These are phyloP conservation scores for Sporobolus alterniflorus DNA, from an alignment of 202 grass and related monocot species.

Conservation along the genomic window DNA sequence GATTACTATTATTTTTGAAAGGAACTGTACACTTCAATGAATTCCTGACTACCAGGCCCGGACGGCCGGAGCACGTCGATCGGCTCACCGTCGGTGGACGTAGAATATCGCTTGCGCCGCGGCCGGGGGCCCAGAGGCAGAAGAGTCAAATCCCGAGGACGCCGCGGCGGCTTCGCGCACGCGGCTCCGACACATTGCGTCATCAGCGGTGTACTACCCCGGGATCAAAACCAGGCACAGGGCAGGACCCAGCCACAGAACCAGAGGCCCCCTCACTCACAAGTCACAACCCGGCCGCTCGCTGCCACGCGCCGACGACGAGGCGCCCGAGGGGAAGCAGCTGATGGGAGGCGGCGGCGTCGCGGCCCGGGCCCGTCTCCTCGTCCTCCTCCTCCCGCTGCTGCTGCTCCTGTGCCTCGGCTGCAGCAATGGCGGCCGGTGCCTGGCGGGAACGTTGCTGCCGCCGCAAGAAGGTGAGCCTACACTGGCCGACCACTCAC, in stretches of 20 bases:
- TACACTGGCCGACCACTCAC: no score
- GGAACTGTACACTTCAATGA: no score
- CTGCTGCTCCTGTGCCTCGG: conserved; percentile 35
- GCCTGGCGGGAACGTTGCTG: conserved; percentile 40
- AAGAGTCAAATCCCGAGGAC: conserved; percentile 13
- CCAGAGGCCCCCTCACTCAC: neutral
- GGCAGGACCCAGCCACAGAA: no score
- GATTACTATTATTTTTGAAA: no score
- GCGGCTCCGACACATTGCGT: neutral
- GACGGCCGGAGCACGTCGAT: no score
- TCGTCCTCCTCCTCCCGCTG: neutral
- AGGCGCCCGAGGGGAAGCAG: neutral
- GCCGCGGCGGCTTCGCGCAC: neutral
- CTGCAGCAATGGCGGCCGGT: conserved; percentile 40
- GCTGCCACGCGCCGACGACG: neutral
- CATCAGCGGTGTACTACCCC: neutral
- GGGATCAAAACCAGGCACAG: neutral
- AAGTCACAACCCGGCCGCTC: neutral
- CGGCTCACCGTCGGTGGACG: neutral
- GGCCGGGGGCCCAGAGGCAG: neutral
- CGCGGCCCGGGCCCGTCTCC: neutral
- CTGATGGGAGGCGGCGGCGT: neutral
- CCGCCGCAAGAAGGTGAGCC: conserved; percentile 67
- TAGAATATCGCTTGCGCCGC: neutral
- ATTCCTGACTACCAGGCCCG: no score